phyloP scores from a whole-genome alignment of 345 rosid species.

The Brassica carinata region DNA sequence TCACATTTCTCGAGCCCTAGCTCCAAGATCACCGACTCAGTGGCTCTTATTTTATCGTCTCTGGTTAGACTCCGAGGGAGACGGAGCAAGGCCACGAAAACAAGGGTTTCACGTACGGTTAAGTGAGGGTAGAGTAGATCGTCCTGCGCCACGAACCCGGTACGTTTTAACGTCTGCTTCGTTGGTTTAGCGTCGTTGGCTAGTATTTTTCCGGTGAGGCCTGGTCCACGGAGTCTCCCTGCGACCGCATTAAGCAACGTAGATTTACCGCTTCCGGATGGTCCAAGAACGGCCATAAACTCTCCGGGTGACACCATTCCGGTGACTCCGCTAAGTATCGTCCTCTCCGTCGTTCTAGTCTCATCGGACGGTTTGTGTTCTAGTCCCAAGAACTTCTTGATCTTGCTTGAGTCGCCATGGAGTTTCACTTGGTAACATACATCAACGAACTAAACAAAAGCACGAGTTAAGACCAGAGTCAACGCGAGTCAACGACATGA shows the following conservation, averaged over 20 bases:
- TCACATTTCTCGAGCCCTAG: constrained; percentile 78
- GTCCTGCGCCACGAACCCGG: constrained; percentile 93
- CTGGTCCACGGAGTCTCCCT: constrained; percentile 62
- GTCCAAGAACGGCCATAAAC: constrained; percentile 87
- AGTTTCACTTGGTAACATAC: constrained; percentile 60
- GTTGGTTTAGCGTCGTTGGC: constrained; percentile 55
- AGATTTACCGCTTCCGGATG: constrained; percentile 94
- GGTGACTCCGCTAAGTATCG: constrained; percentile 64
- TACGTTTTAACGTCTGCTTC: constrained; percentile 58
- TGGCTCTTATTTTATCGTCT: constrained; percentile 56
- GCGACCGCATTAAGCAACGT: constrained; percentile 76
- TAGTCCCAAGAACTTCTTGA: constrained; percentile 44
- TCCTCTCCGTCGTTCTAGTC: constrained; percentile 48
- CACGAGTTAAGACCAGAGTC: constrained; percentile 41
- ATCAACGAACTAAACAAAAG: constrained; percentile 61
- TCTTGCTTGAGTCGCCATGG: constrained; percentile 33
- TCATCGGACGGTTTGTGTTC: constrained; percentile 39
- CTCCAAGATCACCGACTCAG: constrained; percentile 70
- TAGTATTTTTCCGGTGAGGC: constrained; percentile 68
- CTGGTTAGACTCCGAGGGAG: constrained; percentile 53
- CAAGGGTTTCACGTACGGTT: constrained; percentile 84
- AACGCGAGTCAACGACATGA: neutral
- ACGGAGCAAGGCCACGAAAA: constrained; percentile 77
- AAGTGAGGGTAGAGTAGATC: constrained; percentile 91
- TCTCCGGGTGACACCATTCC: constrained; percentile 88